These are phyloP conservation scores for Byssothecium circinans DNA, from an alignment of 2,329 filamentous ascomycete species.

Conservation along the genomic window DNA sequence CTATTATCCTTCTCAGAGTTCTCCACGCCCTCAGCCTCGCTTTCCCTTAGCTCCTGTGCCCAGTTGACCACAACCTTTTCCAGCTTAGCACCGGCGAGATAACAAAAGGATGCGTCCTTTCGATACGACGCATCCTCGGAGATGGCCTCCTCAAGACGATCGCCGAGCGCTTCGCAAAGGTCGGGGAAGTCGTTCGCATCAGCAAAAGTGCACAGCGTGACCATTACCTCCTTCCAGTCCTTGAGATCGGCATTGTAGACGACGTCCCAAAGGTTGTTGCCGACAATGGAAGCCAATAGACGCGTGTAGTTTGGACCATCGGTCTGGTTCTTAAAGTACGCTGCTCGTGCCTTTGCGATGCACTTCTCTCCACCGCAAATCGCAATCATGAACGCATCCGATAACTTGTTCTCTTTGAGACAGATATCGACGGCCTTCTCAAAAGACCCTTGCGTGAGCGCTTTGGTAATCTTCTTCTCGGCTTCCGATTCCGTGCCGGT, in stretches of 20 bases:
- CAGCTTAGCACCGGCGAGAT: slow-evolving; percentile 89
- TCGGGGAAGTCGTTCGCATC: slow-evolving; percentile 89
- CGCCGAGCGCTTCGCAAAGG: slow-evolving; percentile 91
- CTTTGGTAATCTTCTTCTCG: slow-evolving; percentile 83
- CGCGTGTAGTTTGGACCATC: slow-evolving; percentile 89
- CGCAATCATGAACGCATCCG: slow-evolving; percentile 96
- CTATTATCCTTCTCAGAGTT: slow-evolving; percentile 71
- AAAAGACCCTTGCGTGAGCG: slow-evolving; percentile 88
- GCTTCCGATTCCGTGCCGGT: slow-evolving; percentile 79
- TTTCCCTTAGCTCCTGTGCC: slow-evolving; percentile 85
- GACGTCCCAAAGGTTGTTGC: slow-evolving; percentile 97
- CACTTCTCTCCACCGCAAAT: slow-evolving; percentile 94
- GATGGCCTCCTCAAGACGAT: slow-evolving; percentile 76
- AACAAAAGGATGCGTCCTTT: slow-evolving; percentile 96
- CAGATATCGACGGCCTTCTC: slow-evolving; percentile 87
- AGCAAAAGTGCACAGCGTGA: slow-evolving; percentile 91
- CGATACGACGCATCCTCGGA: slow-evolving; percentile 57
- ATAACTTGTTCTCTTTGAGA: slow-evolving; percentile 83
- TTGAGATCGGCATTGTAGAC: slow-evolving; percentile 92
- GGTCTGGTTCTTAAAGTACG: slow-evolving; percentile 82
- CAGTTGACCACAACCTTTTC: slow-evolving; percentile 97
- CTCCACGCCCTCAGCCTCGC: slow-evolving; percentile 73
- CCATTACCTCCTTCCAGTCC: slow-evolving; percentile 98
- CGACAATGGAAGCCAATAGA: slow-evolving; percentile 85
- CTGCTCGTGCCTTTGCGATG: slow-evolving; percentile 88